Evolutionary conservation across 768 basidiomycete genomes (phyloP), one percentile per base, ranked within the genome.

Genomic region (Brasilioporus rufonigricans): DNA sequence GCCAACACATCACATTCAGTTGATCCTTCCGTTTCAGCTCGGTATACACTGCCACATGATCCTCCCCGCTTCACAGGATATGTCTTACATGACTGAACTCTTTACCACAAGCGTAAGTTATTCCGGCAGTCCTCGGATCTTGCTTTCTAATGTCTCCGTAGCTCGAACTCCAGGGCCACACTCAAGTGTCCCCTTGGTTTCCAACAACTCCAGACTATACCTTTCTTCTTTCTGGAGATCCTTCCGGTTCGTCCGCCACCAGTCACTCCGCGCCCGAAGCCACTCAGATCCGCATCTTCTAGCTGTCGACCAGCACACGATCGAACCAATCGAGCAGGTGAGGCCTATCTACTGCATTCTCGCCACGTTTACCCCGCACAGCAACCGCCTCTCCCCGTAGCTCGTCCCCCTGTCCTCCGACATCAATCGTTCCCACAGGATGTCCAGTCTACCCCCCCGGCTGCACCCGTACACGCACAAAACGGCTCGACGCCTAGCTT

Each of bases 21-120:
- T 70, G 60, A 71, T 59, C 52, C 44, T 47, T 52, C 49, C 50
- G 53, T 49, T 43, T 48, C 60, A 86, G 85, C 72, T 76, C 41
- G 70, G 77, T 45, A 81, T 86, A 44, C 78, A 79, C 52, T 81
- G 80, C 59, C 85, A 86, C 65, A 72, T 86, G 71, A 75, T 86
- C 46, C 70, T 82, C 51, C 75, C 73, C 48, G 61, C 77, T 48
- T 73, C 72, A 57, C 74, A 77, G 50, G 73, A 80, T 59, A 77
- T 80, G 76, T 59, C 69, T 9, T 60, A 74, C 19, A 72, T 85
- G 50, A 74, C 68, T 32, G 72, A 74, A 32, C 65, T 86, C 74
- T 85, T 71, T 71, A 76, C 46, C 69, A 78, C 68, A 71, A 64
- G 77, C 80, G 64, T 70, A 74, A n/a, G 65, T 11, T 43, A 2